These are phyloP conservation scores for Sesbania bispinosa DNA, from an alignment of 306 rosid genomes.

Conservation along the genomic window DNA sequence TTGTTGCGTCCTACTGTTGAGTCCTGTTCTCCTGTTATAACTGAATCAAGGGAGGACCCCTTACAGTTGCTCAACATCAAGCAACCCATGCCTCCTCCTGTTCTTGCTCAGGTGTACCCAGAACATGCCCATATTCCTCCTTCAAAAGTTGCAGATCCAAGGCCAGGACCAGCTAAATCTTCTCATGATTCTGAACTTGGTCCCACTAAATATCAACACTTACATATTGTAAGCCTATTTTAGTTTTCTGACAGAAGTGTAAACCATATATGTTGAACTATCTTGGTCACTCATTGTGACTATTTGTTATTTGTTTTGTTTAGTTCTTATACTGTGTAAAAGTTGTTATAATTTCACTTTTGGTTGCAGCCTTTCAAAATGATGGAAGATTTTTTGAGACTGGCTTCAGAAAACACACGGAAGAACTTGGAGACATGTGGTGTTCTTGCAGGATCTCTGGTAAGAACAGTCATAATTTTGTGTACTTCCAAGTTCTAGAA, in stretches of 20 bases:
- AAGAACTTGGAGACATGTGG: constrained; percentile 93
- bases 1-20: constrained; percentile 59
- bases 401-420: constrained; percentile 78
- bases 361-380: constrained; percentile 76
- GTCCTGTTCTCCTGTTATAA: constrained; percentile 42
- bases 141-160: constrained; percentile 97
- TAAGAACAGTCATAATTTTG: constrained; percentile 36
- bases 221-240: constrained; percentile 69
- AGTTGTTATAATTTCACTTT: constrained; percentile 22
- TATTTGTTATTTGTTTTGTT: constrained; percentile 16
- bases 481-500: constrained; percentile 20
- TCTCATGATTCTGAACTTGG: constrained; percentile 52
- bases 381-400: constrained; percentile 90
- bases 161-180: constrained; percentile 81
- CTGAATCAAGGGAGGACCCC: constrained; percentile 59
- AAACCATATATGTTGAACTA: constrained; percentile 17
- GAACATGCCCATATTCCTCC: constrained; percentile 64
- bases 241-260: background rate
- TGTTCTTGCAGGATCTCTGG: constrained; percentile 96
- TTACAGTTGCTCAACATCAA: constrained; percentile 55
- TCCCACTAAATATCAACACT: constrained; percentile 64
- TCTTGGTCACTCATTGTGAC: constrained; percentile 7
- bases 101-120: constrained; percentile 78
- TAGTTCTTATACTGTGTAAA: background rate
- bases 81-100: constrained; percentile 93